Percentiles rank a stretch among this genome's conserved stretches.
Conservation (phyloP, 1,139 yeast species). For the Pichia inconspicua region DNA sequence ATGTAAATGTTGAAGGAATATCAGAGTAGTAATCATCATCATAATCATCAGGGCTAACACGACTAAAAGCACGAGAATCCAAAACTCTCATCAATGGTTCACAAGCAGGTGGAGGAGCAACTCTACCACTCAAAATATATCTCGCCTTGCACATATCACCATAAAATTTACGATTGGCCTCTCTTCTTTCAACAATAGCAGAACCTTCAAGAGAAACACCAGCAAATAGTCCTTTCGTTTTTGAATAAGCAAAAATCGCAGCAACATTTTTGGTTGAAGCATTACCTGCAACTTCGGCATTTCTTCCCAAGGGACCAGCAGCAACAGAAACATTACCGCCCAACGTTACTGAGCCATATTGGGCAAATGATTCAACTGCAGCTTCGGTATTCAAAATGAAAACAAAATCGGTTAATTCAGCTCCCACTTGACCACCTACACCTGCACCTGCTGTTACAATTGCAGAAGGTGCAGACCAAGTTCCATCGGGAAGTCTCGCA, state of each 20-base stretch:
- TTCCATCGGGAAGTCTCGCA: conserved; percentile 87
- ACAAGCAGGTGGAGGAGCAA: conserved; percentile 90
- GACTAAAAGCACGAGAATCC: conserved; percentile 77
- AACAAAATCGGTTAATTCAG: conserved; percentile 93
- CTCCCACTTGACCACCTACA: conserved; percentile 96
- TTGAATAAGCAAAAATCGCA: conserved; percentile 88
- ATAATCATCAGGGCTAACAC: conserved; percentile 43
- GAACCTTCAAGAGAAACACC: conserved; percentile 97
- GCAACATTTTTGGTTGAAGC: conserved; percentile 86
- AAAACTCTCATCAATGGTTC: conserved; percentile 82
- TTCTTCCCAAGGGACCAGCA: conserved; percentile 97
- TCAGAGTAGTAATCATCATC: conserved; percentile 64
- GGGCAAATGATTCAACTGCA: conserved; percentile 93
- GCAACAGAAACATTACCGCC: conserved; percentile 96
- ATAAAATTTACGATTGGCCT: conserved; percentile 90
- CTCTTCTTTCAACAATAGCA: conserved; percentile 89
- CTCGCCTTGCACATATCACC: conserved; percentile 84
- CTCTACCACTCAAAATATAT: conserved; percentile 72
- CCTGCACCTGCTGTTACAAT: conserved; percentile 97
- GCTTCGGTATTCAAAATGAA: conserved; percentile 78
- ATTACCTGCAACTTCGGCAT: conserved; percentile 96
- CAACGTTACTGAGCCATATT: conserved; percentile 85
- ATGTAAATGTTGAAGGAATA: conserved; percentile 57
- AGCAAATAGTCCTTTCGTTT: conserved; percentile 93
- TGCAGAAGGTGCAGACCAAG: conserved; percentile 98